Base-by-base conservation (phyloP, 2,329 filamentous ascomycete genomes). In the Cytospora mali region DNA sequence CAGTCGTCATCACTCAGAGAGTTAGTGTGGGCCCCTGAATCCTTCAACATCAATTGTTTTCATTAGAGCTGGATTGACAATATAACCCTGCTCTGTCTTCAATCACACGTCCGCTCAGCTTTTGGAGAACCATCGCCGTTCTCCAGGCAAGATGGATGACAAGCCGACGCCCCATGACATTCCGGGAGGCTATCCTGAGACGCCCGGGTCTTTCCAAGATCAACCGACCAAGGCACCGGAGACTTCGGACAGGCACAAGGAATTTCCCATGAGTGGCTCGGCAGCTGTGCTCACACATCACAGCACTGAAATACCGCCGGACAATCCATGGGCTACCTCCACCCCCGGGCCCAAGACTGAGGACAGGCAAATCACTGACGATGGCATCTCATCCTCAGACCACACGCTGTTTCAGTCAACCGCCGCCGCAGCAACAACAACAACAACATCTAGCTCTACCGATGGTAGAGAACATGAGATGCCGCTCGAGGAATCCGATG, bases 141-240 rank as follows among this genome's bases (percentile, higher is more conserved):
- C 28, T 49, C 28, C 16, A 28, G 53, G 35, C 50, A 33, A 21
- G 18, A 60, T 60, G 58, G 58, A 35, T 27, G 27, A n/a, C 42
- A 28, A 2, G 11, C 58, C 50, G 35, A 55, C 50, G 14, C 58
- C 58, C 18, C 18, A 11, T 14, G 50, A 60, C 10, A 46, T 60
- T 6, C 58, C 58, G 27, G 58, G 58, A 2, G 50, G 58, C 21
- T 60, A 16, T 25, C 58, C 58, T 13, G 50, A 60, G 21, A 60
- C 58, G 51, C 58, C n/a, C n/a, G n/a, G n/a, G n/a, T n/a, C 58
- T 54, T 42, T 54, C 25, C 31, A 49, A 11, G 58, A 49, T 33
- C 21, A 11, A 25, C 16, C 28, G 23, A 23, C 9, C n/a, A 29
- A 23, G 9, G 18, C 28, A 7, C n/a, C 50, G n/a, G 35, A 48